These are phyloP conservation scores for Xanthoconium stramineum DNA, from an alignment of 768 basidiomycete species.

Conservation along the genomic window DNA sequence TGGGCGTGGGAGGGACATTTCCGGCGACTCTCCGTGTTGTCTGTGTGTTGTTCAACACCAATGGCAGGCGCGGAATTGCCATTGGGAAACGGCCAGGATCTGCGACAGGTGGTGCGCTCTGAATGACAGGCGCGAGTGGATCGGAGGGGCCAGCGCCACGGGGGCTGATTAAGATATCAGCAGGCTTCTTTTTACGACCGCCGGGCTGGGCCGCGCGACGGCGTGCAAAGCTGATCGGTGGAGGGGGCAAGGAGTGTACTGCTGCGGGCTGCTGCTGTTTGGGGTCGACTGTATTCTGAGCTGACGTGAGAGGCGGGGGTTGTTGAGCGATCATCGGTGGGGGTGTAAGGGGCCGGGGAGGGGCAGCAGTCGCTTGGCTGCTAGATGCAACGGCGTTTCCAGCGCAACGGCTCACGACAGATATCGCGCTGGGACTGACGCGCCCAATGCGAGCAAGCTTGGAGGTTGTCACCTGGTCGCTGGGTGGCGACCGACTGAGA, in stretches of 20 bases:
- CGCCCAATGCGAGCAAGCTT: conserved; percentile 32
- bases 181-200: conserved; percentile 65
- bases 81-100: conserved; percentile 51
- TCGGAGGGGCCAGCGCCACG: conserved; percentile 51
- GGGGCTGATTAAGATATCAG: conserved; percentile 76
- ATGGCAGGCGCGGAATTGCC: conserved; percentile 64
- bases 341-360: conserved; percentile 22
- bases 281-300: conserved; percentile 19
- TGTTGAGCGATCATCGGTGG: conserved; percentile 27
- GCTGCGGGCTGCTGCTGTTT: conserved; percentile 23
- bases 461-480: conserved; percentile 28
- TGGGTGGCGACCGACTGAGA: conserved; percentile 24
- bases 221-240: conserved; percentile 73
- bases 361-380: conserved; percentile 24
- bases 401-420: conserved; percentile 22
- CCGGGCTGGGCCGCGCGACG: conserved; percentile 67
- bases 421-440: conserved; percentile 36
- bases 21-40: conserved; percentile 49
- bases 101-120: conserved; percentile 68
- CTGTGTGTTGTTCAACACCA: conserved; percentile 43
- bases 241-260: conserved; percentile 53
- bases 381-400: conserved; percentile 23
- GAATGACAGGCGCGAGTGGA: conserved; percentile 63
- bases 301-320: conserved; percentile 9
- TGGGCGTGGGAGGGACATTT: conserved; percentile 72